Evolutionary conservation across 176 grass and related monocot species (phyloP).

Genomic region (Oryza meyeriana): DNA sequence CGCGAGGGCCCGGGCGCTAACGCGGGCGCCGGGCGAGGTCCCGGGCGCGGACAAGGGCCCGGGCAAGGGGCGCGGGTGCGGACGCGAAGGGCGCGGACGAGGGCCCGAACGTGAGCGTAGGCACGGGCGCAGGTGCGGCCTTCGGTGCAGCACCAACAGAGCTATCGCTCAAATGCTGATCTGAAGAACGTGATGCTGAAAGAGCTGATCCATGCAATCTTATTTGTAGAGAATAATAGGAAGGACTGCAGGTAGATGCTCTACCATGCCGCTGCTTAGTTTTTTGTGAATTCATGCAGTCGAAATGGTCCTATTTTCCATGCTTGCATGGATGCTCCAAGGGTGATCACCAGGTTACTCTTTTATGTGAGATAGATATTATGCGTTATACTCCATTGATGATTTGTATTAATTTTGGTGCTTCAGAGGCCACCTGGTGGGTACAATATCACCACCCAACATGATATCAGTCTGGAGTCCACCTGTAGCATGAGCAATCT

Average conservation of each 20-base stretch:
- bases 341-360: constrained; percentile 50
- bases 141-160: too few species aligned
- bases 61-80: too few species aligned
- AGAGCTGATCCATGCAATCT: constrained; percentile 85
- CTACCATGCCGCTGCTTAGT: neutral
- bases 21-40: too few species aligned
- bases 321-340: constrained; percentile 51
- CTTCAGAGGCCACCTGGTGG: constrained; percentile 62
- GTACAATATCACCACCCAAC: constrained; percentile 61
- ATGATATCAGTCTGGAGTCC: constrained; percentile 54
- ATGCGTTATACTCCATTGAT: constrained; percentile 3
- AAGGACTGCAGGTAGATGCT: constrained; percentile 33
- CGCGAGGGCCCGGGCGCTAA: too few species aligned
- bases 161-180: constrained; percentile 32
- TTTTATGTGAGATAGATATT: constrained; percentile 17
- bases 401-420: constrained; percentile 11
- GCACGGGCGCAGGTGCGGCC: too few species aligned
- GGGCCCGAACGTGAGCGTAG: too few species aligned
- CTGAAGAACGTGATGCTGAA: constrained; percentile 66
- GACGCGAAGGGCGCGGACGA: too few species aligned
- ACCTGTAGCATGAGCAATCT: constrained; percentile 17
- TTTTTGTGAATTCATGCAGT: constrained; percentile 29
- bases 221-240: constrained; percentile 35
- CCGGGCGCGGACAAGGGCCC: too few species aligned
- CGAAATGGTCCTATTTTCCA: constrained; percentile 49